Evolutionary conservation across 352 stramenopile species (phyloP).

Genomic region (Globisporangium middletonii): DNA sequence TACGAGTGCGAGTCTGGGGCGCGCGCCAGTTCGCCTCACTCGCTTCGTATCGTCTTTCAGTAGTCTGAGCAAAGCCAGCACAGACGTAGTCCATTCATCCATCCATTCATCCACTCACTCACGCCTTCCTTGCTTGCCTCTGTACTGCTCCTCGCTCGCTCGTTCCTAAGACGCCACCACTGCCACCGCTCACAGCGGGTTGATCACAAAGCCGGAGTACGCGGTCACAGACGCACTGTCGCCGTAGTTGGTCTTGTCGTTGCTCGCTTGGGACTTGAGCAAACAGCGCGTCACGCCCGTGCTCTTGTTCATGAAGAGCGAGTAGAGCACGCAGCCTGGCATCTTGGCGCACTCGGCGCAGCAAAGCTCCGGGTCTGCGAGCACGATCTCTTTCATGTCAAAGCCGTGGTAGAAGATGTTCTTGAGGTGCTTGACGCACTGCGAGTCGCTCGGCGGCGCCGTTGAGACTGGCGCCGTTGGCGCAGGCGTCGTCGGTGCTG

Average conservation of each 20-base stretch:
- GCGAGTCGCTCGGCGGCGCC: neutral
- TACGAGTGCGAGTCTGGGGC: too few species aligned
- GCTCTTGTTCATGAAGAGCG: constrained; percentile 2
- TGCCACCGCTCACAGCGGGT: neutral
- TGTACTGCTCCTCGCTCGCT: too few species aligned
- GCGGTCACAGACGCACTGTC: constrained; percentile 12
- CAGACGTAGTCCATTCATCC: too few species aligned
- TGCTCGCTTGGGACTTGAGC: constrained; percentile 6
- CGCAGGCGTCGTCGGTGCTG: neutral
- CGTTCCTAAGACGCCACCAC: too few species aligned
- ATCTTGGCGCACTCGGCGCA: constrained; percentile 8
- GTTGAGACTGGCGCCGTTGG: constrained; percentile 1
- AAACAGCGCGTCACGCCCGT: constrained; percentile 3
- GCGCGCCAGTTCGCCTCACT: too few species aligned
- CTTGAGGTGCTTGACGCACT: constrained; percentile 23
- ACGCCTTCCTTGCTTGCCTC: too few species aligned
- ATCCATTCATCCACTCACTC: too few species aligned
- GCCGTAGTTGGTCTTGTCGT: constrained; percentile 31
- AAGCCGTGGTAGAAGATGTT: constrained; percentile 32
- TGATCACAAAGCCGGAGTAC: constrained; percentile 5
- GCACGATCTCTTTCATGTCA: constrained; percentile 20
- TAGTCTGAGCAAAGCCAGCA: too few species aligned
- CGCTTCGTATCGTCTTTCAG: too few species aligned
- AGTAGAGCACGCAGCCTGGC: constrained; percentile 8
- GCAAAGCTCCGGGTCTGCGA: constrained; percentile 5